Conservation (phyloP, 768 basidiomycete genomes). For the Mycena haematopus region DNA sequence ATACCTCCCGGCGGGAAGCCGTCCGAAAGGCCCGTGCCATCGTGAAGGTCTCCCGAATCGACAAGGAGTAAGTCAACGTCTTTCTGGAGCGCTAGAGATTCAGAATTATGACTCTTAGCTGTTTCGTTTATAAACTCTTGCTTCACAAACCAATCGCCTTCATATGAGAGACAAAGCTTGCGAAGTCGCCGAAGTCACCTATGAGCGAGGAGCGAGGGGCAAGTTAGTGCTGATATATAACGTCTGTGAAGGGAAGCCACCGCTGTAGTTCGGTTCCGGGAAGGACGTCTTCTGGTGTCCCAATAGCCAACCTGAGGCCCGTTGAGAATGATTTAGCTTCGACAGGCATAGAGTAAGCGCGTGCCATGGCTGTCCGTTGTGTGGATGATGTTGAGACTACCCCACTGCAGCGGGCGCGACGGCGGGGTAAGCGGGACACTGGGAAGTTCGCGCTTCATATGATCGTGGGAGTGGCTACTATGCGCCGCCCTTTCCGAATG, state of each 20-base stretch:
- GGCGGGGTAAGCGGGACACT: constrained; percentile 54
- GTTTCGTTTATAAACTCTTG: too few relatives aligned
- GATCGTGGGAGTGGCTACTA: constrained; percentile 40
- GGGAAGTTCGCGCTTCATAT: constrained; percentile 44
- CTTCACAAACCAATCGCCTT: too few relatives aligned
- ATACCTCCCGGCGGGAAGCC: constrained; percentile 73
- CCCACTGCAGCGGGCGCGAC: constrained; percentile 64
- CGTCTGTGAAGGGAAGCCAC: constrained; percentile 24
- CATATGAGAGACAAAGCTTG: constrained; percentile 84
- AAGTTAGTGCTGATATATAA: too few relatives aligned
- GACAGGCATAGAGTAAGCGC: too few relatives aligned
- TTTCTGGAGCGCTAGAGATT: constrained; percentile 66
- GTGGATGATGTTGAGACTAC: constrained; percentile 72
- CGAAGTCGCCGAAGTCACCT: constrained; percentile 74
- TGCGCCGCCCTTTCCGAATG: too few relatives aligned
- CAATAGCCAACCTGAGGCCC: constrained; percentile 57
- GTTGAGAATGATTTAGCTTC: too few relatives aligned
- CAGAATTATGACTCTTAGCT: too few relatives aligned
- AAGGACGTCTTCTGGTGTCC: constrained; percentile 79
- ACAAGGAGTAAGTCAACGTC: constrained; percentile 86
- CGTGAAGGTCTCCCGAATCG: constrained; percentile 80
- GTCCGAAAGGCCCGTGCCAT: constrained; percentile 81
- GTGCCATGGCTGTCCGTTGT: constrained; percentile 72
- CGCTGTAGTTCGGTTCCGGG: constrained; percentile 81
- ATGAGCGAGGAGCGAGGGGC: too few relatives aligned